Conservation (phyloP, 2,329 filamentous ascomycete genomes). For the Blastomyces parvus region DNA sequence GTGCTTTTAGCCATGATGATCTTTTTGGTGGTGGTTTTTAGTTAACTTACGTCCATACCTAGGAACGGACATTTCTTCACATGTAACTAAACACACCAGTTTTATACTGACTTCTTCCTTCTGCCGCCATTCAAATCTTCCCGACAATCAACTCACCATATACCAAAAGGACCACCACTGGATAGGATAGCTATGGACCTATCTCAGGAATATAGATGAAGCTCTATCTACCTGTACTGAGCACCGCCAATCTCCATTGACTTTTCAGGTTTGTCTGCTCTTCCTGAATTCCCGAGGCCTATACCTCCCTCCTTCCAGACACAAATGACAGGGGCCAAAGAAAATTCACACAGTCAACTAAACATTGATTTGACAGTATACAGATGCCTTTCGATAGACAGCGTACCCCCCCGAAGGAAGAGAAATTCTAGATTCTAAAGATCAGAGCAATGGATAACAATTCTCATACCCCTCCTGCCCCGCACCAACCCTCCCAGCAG, state of each 20-base stretch:
- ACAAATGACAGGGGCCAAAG: no score
- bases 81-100: neutral
- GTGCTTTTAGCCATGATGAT: neutral
- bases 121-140: neutral
- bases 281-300: neutral
- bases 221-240: neutral
- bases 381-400: neutral
- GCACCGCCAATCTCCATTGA: neutral
- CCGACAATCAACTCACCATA: neutral
- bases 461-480: neutral
- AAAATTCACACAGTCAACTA: neutral
- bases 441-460: slow-evolving; percentile 2
- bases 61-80: neutral
- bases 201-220: neutral
- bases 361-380: neutral
- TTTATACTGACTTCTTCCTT: neutral
- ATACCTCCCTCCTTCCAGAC: neutral
- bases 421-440: neutral
- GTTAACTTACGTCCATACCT: neutral
- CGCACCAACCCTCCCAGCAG: neutral
- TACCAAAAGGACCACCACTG: neutral
- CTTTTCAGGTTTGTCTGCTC: neutral
- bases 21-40: neutral
- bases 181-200: neutral
- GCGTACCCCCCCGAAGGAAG: neutral